Conservation (phyloP, 2,329 filamentous ascomycete species). For the Aspergillus persii region DNA sequence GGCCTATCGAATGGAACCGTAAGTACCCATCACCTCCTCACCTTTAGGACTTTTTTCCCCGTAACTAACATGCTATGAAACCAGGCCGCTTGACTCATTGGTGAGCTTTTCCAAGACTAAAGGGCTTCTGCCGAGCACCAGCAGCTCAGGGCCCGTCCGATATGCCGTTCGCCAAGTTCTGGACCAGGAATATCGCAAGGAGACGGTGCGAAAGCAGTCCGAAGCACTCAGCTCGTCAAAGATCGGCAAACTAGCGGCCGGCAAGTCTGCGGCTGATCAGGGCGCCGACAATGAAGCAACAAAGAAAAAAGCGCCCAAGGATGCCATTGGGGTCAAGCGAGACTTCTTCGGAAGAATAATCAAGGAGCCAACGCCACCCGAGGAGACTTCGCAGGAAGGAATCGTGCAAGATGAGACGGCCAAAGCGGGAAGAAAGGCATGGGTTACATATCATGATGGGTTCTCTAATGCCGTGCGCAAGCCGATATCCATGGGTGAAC, state of each 20-base stretch:
- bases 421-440: slow-evolving; percentile 61
- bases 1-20: slow-evolving; percentile 95
- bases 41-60: background rate
- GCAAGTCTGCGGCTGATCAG: slow-evolving; percentile 32
- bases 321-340: slow-evolving; percentile 55
- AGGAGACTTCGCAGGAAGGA: slow-evolving; percentile 33
- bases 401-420: slow-evolving; percentile 29
- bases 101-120: slow-evolving; percentile 57
- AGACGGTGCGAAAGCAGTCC: slow-evolving; percentile 64
- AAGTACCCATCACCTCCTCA: slow-evolving; percentile 43
- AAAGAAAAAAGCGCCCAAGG: slow-evolving; percentile 26
- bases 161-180: slow-evolving; percentile 92
- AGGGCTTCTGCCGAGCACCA: slow-evolving; percentile 40
- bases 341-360: slow-evolving; percentile 86
- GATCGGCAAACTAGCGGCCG: slow-evolving; percentile 22
- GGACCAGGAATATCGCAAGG: slow-evolving; percentile 81
- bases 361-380: slow-evolving; percentile 41
- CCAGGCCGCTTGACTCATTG: slow-evolving; percentile 70
- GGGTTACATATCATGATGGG: slow-evolving; percentile 88
- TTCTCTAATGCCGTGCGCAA: slow-evolving; percentile 91
- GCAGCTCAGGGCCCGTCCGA: slow-evolving; percentile 70
- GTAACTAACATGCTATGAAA: background rate
- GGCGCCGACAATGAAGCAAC: slow-evolving; percentile 12
- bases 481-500: slow-evolving; percentile 75
- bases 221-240: slow-evolving; percentile 48